Evolutionary conservation across 2,329 filamentous ascomycete genomes (phyloP), one percentile per base, ranked within the genome.

Genomic region (Xenoacremonium recifei): DNA sequence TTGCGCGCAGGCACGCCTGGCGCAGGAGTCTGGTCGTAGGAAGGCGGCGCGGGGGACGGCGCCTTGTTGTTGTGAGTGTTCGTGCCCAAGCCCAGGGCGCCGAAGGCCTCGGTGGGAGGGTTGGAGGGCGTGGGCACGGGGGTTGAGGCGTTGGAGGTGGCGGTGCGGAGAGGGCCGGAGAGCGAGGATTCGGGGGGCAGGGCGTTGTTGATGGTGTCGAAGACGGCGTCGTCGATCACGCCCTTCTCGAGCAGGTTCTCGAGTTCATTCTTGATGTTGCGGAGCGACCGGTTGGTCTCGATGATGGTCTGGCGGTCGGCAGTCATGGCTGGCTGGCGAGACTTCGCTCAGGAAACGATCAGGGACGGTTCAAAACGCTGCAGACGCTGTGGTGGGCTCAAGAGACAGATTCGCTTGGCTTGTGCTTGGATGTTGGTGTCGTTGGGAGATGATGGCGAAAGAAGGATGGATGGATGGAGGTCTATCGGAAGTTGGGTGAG

Each of bases 261-360:
- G 47, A 96, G 86, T 72, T 96, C 91, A 61, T 85, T 89, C 72
- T 89, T 91, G 72, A 96, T 91, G 59, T 81, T 85, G 52, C 89
- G 85, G 62, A 95, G 81, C 62, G 89, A 91, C 70, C 89, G 82
- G 73, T 92, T 93, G 69, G 85, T 82, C 77, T 80, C 78, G 51
- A 82, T 80, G 60, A 80, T 76, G 50, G 71, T 72, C 59, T 81
- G 77, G 53, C 78, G 77, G 54, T 80, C 75, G 49, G 66, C 55
- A 45, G 67, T 66, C 73, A 76, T 76, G 44, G 51, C 64, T 31
- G 29, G n/a, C n/a, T 31, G 23, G 13, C 29, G n/a, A 9, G n/a
- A n/a, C n/a, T n/a, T n/a, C n/a, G n/a, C n/a, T n/a, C n/a, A n/a
- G n/a, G n/a, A n/a, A n/a, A n/a, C n/a, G n/a, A n/a, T n/a, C n/a